phyloP scores from a whole-genome alignment of 257 asterid genomes.

The Capsicum pubescens region DNA sequence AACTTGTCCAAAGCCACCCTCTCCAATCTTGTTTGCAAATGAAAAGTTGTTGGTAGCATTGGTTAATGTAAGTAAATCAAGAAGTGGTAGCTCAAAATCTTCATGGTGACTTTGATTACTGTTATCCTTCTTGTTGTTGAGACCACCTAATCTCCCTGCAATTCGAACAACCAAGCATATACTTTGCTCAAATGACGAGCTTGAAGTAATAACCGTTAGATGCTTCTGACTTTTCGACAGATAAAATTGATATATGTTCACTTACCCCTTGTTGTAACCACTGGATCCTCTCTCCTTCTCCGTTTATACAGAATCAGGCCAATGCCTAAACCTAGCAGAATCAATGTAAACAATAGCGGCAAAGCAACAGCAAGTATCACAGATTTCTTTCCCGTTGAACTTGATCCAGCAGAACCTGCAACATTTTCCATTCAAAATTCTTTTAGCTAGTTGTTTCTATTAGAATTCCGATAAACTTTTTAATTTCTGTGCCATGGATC shows the following conservation, averaged over 20 bases:
- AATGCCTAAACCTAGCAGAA: conserved; percentile 2
- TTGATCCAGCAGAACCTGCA: conserved; percentile 24
- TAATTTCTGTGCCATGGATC: no score
- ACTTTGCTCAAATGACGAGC: background rate
- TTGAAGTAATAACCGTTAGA: background rate
- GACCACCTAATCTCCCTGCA: conserved; percentile 6
- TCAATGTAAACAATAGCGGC: conserved; percentile 2
- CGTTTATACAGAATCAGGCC: conserved; percentile 3
- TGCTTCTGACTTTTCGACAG: background rate
- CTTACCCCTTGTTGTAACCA: conserved; percentile 15
- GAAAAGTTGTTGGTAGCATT: conserved; percentile 45
- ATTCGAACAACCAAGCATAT: conserved; percentile 13
- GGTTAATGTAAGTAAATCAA: conserved; percentile 32
- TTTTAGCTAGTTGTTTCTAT: background rate
- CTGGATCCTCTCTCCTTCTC: conserved; percentile 6
- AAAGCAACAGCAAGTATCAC: conserved; percentile 24
- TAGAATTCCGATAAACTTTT: background rate
- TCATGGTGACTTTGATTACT: conserved; percentile 22
- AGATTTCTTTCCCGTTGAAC: conserved; percentile 7
- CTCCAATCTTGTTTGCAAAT: conserved; percentile 45
- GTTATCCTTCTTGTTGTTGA: conserved; percentile 2
- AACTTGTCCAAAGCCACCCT: conserved; percentile 58
- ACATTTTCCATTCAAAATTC: background rate
- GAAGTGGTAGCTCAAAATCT: conserved; percentile 35
- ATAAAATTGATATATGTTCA: background rate